phyloP scores from a whole-genome alignment of 495 filamentous ascomycete species.

The Cudoniella acicularis region DNA sequence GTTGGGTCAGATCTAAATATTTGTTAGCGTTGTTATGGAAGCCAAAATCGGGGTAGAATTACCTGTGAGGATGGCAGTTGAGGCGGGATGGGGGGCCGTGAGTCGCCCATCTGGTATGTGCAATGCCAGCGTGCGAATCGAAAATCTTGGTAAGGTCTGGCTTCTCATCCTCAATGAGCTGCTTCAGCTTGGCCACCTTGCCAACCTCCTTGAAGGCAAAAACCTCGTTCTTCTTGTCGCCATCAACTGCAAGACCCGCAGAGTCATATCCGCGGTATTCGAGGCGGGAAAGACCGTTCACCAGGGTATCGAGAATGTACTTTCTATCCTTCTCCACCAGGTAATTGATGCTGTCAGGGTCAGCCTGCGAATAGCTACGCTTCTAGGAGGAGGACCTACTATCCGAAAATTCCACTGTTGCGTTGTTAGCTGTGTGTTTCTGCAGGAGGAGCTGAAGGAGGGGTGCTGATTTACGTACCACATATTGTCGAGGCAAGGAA shows the following conservation, averaged over 20 bases:
- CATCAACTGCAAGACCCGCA: constrained; percentile 91
- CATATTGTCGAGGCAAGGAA: constrained; percentile 8
- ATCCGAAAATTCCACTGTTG: constrained; percentile 94
- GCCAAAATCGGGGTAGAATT: constrained; percentile 17
- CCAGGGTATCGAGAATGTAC: constrained; percentile 89
- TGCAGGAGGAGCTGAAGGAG: neutral
- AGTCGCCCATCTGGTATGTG: constrained; percentile 98
- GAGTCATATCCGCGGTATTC: constrained; percentile 98
- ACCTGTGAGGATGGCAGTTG: constrained; percentile 99
- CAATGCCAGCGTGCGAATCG: constrained; percentile 96
- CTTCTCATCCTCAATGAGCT: constrained; percentile 73
- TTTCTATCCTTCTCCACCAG: constrained; percentile 94
- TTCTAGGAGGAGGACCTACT: constrained; percentile 37
- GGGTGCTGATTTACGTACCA: constrained; percentile 16
- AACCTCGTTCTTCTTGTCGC: constrained; percentile 98
- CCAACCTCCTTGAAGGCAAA: constrained; percentile 98
- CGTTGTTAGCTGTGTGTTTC: neutral
- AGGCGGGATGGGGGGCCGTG: constrained; percentile 88
- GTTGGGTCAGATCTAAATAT: constrained; percentile 61
- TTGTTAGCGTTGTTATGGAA: neutral
- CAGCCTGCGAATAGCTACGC: constrained; percentile 35
- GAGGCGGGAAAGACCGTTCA: constrained; percentile 69
- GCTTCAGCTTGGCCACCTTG: constrained; percentile 94
- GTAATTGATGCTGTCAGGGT: constrained; percentile 38
- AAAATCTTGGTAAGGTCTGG: constrained; percentile 87